These are phyloP conservation scores for Pythium aristosporum DNA, from an alignment of 352 stramenopile species.

Conservation along the genomic window DNA sequence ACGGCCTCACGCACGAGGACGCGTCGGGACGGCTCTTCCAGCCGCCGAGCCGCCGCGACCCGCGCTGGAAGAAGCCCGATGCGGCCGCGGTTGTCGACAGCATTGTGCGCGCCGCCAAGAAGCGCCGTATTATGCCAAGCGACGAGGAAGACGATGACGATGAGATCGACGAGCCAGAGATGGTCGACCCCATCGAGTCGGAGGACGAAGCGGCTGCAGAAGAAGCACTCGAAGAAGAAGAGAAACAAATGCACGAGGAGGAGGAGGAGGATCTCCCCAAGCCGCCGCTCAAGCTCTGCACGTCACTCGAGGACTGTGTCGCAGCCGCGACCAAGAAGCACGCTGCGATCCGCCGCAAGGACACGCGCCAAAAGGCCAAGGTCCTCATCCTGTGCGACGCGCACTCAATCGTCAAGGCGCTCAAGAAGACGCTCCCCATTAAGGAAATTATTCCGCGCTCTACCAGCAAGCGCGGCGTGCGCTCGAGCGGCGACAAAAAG, in stretches of 20 bases:
- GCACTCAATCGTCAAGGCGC: slow-evolving; percentile 50
- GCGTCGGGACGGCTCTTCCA: slow-evolving; percentile 70
- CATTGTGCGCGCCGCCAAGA: slow-evolving; percentile 39
- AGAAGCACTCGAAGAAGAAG: slow-evolving; percentile 7
- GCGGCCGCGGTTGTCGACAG: slow-evolving; percentile 37
- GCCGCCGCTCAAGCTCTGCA: slow-evolving; percentile 41
- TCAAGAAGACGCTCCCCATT: slow-evolving; percentile 62
- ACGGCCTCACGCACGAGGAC: slow-evolving; percentile 61
- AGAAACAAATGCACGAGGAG: slow-evolving; percentile 19
- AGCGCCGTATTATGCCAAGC: slow-evolving; percentile 30
- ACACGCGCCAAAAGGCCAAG: slow-evolving; percentile 65
- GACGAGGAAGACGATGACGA: slow-evolving; percentile 18
- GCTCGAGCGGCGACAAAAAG: slow-evolving; percentile 51
- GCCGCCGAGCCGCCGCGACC: slow-evolving; percentile 63
- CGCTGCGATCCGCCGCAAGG: slow-evolving; percentile 49
- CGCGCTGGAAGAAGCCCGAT: slow-evolving; percentile 72
- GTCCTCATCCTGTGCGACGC: slow-evolving; percentile 62
- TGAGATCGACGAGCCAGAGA: slow-evolving; percentile 12
- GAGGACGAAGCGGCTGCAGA: slow-evolving; percentile 25
- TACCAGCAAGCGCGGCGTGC: slow-evolving; percentile 56
- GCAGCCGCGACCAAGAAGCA: slow-evolving; percentile 38
- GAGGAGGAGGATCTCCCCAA: slow-evolving; percentile 26
- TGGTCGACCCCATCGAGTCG: slow-evolving; percentile 22
- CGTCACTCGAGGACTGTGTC: slow-evolving; percentile 54
- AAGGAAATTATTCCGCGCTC: slow-evolving; percentile 50